These are phyloP conservation scores for Mollisiaceae sp. DNA, from an alignment of 2,329 filamentous ascomycete genomes.

Conservation along the genomic window DNA sequence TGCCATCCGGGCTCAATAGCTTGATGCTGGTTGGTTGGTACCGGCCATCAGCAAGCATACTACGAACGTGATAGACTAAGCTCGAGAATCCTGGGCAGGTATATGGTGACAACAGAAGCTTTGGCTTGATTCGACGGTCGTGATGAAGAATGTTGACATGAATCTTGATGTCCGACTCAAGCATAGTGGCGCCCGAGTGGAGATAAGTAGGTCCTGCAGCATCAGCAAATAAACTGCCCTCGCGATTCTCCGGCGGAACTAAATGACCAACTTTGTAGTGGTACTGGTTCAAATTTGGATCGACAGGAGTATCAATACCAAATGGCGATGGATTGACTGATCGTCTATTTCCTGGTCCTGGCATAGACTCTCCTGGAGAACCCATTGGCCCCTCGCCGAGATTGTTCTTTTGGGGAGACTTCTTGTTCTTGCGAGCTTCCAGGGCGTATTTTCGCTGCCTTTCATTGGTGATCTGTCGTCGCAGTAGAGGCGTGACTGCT, in stretches of 20 bases:
- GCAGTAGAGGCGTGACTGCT: conserved; percentile 39
- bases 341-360: not conserved
- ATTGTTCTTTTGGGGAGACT: conserved; percentile 10
- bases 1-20: conserved; percentile 32
- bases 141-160: conserved; percentile 38
- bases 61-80: conserved; percentile 36
- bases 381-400: not conserved
- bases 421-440: conserved; percentile 31
- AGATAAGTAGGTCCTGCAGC: not conserved
- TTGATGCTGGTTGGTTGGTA: conserved; percentile 31
- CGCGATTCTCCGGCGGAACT: conserved; percentile 7
- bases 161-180: conserved; percentile 25
- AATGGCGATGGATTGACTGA: not conserved
- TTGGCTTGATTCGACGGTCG: conserved; percentile 31
- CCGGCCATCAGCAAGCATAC: conserved; percentile 25
- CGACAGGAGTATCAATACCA: conserved; percentile 1
- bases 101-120: conserved; percentile 27
- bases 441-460: conserved; percentile 40
- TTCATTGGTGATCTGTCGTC: conserved; percentile 44
- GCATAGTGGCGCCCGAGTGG: too few species aligned
- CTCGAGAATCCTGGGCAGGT: conserved; percentile 36
- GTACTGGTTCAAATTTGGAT: conserved; percentile 27
- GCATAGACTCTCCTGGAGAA: not conserved
- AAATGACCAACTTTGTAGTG: conserved; percentile 19
- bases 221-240: not conserved